Evolutionary conservation across 306 rosid species (phyloP), one percentile per base, ranked within the genome.

Genomic region (Pyrus bretschneideri): DNA sequence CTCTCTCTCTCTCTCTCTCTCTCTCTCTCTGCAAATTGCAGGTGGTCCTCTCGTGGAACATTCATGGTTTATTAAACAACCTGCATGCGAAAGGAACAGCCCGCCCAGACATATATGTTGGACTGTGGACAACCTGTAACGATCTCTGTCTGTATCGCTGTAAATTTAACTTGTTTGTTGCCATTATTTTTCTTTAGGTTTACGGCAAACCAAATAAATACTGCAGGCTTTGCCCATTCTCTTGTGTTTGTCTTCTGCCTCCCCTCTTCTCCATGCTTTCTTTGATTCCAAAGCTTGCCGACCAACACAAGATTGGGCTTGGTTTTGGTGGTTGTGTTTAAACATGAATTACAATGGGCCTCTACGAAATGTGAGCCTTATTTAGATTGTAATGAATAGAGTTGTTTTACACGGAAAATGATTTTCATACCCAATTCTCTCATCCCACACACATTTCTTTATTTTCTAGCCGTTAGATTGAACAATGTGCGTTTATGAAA

Each of bases 11-110:
- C 25, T 23, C 25, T 23, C 25, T 23, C 25, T 23, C 25, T 25
- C 2, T 38, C 42, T 38, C 0, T 38, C 0, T 35, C 9, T 35
- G 76, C 54, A 73, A 14, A 57, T 70, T 59, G 75, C 75, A 76
- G 76, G 81, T 76, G 78, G 81, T 76, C 85, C 81, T 22, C 63
- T 66, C 23, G 23, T 66, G 78, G 75, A 63, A 72, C 78, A 76
- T 76, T 72, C 85, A 81, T 71, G 78, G 85, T 76, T 66, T 71
- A 2, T 58, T 58, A 58, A 58, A 69, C 27, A 74, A 58, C 61
- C 76, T 74, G 79, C 69, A 77, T 54, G 40, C 21, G 44, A 54
- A 58, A 62, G 69, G 59, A 55, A 62, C 42, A 11, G 54, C 54
- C 54, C 21, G 54, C 54, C 8, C 21, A 49, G 19, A 49, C 54